Conservation (phyloP, 1,139 yeast genomes). For the Petasospora fabianii region DNA sequence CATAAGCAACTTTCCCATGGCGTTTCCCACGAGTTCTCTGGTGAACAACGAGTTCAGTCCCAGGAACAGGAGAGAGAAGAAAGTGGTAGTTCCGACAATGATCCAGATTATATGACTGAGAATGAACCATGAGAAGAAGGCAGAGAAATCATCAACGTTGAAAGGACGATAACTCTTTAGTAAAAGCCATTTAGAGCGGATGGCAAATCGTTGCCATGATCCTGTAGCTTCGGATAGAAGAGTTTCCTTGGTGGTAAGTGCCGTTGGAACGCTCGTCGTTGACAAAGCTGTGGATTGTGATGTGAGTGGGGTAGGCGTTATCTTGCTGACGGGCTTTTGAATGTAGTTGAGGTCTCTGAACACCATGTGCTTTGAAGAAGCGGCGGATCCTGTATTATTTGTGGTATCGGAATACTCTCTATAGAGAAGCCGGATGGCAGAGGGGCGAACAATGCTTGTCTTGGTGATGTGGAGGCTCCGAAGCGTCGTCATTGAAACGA, state of each 20-base stretch:
- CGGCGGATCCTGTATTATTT: too few species aligned
- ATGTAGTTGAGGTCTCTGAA: conserved; percentile 17
- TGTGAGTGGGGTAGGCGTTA: not conserved
- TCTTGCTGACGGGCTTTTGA: too few species aligned
- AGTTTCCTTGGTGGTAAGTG: conserved; percentile 29
- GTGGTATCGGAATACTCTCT: conserved; percentile 1
- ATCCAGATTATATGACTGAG: conserved; percentile 57
- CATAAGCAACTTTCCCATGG: conserved; percentile 32
- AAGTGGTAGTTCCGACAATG: conserved; percentile 62
- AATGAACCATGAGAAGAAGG: conserved; percentile 54
- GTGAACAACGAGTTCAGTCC: conserved; percentile 41
- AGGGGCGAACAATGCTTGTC: not conserved
- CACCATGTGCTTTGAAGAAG: conserved; percentile 12
- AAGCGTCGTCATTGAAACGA: not conserved
- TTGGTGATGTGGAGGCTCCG: not conserved
- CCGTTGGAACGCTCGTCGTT: conserved; percentile 3
- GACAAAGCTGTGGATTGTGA: conserved; percentile 3
- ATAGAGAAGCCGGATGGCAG: not conserved
- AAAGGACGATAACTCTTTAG: conserved; percentile 49
- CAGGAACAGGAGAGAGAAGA: conserved; percentile 50
- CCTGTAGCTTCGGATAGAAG: conserved; percentile 44
- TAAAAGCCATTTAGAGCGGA: conserved; percentile 57
- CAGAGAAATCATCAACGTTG: conserved; percentile 51
- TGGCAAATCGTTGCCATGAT: conserved; percentile 41
- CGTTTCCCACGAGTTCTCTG: conserved; percentile 35